These are phyloP conservation scores for Grigorovia yakushimaensis DNA, from an alignment of 805 yeast genomes.

Conservation along the genomic window DNA sequence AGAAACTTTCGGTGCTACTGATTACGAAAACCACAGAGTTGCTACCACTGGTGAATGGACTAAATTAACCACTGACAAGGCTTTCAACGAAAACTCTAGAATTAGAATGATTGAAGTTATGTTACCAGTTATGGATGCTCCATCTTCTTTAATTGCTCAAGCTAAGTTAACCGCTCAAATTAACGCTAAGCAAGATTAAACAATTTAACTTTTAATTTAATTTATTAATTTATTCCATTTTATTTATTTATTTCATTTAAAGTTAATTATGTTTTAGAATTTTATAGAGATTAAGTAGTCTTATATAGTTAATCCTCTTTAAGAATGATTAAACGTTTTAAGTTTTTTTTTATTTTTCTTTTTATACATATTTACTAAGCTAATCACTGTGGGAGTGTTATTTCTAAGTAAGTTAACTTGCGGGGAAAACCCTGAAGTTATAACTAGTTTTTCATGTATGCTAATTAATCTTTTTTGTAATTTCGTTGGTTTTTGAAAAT, in stretches of 20 bases:
- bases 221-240: conserved; percentile 1
- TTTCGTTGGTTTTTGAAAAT: too few species aligned
- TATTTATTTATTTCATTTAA: conserved; percentile 4
- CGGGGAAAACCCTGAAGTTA: too few species aligned
- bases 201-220: conserved; percentile 2
- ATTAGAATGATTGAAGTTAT: conserved; percentile 59
- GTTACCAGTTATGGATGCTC: conserved; percentile 64
- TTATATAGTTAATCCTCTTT: background rate
- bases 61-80: conserved; percentile 36
- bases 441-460: too few species aligned
- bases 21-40: conserved; percentile 46
- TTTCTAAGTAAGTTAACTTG: too few species aligned
- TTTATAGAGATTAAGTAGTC: conserved; percentile 1
- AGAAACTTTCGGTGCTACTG: conserved; percentile 40
- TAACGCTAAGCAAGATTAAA: conserved; percentile 31
- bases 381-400: too few species aligned
- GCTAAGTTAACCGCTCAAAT: conserved; percentile 50
- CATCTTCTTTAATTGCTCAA: conserved; percentile 53
- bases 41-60: conserved; percentile 51
- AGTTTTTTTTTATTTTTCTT: background rate
- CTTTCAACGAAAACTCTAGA: conserved; percentile 45
- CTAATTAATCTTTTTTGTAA: too few species aligned
- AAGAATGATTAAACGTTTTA: background rate
- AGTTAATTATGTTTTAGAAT: background rate
- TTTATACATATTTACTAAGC: too few species aligned